phyloP scores from a whole-genome alignment of 1,139 yeast species.

The Torulaspora globosa region DNA sequence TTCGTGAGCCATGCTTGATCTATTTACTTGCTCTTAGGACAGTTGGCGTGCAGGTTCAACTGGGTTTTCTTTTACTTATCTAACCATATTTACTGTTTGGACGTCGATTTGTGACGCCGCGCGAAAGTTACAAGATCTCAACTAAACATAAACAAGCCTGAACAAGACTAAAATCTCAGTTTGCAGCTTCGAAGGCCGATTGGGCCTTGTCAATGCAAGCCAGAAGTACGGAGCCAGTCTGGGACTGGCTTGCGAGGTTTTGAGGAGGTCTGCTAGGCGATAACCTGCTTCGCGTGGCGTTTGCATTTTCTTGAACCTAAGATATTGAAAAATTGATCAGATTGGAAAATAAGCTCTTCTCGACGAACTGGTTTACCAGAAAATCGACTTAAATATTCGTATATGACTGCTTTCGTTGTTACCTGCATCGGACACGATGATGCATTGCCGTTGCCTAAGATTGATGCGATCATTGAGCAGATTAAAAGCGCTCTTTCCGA shows the following conservation, averaged over 20 bases:
- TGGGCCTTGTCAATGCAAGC: neutral
- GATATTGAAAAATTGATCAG: neutral
- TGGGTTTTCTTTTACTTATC: neutral
- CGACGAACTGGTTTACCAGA: neutral
- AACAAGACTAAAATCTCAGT: neutral
- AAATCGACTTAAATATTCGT: neutral
- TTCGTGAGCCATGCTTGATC: too few relatives aligned
- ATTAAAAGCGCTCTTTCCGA: slow-evolving; percentile 5
- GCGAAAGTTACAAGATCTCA: neutral
- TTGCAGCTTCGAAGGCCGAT: neutral
- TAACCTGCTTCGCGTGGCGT: neutral
- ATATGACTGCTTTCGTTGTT: slow-evolving; percentile 17
- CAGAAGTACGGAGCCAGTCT: too few relatives aligned
- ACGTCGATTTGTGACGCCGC: neutral
- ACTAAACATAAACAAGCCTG: neutral
- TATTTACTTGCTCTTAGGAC: neutral
- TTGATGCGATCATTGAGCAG: neutral
- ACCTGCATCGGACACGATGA: slow-evolving; percentile 22
- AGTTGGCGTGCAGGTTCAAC: neutral
- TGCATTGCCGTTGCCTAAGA: slow-evolving; percentile 1
- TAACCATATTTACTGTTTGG: neutral
- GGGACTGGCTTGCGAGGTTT: too few relatives aligned
- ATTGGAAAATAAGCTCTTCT: slow-evolving; percentile 3
- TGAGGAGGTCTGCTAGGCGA: neutral
- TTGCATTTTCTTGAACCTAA: neutral